phyloP scores from a whole-genome alignment of 2,329 filamentous ascomycete genomes.

The Coleophoma eucalyptorum region DNA sequence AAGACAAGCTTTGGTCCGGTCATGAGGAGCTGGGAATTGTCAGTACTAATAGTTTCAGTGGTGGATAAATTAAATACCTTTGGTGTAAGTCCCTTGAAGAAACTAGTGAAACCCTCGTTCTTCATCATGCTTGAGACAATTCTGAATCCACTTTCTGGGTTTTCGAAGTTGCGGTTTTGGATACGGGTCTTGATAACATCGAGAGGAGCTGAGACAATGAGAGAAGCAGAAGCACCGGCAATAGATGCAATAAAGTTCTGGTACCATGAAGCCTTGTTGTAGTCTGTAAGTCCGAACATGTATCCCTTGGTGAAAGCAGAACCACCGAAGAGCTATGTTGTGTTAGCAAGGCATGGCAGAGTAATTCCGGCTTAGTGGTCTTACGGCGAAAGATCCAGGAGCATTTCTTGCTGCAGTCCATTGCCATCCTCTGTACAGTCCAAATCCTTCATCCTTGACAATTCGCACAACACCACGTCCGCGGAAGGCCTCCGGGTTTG shows the following conservation, averaged over 20 bases:
- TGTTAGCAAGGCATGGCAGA: slow-evolving; percentile 11
- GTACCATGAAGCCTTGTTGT: slow-evolving; percentile 90
- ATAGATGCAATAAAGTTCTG: slow-evolving; percentile 98
- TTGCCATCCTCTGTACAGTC: slow-evolving; percentile 91
- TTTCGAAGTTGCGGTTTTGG: slow-evolving; percentile 98
- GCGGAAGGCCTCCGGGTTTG: slow-evolving; percentile 96
- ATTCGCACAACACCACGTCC: slow-evolving; percentile 89
- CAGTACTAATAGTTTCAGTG: slow-evolving; percentile 1
- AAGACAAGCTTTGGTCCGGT: slow-evolving; percentile 98
- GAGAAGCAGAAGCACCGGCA: slow-evolving; percentile 88
- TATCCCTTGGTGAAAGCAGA: slow-evolving; percentile 98
- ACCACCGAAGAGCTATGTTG: slow-evolving; percentile 80
- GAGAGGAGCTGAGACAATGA: slow-evolving; percentile 91
- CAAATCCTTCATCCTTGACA: slow-evolving; percentile 89
- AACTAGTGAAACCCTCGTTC: slow-evolving; percentile 79
- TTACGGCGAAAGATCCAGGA: slow-evolving; percentile 90
- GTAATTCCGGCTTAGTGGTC: slow-evolving; percentile 29
- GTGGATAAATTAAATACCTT: slow-evolving; percentile 52
- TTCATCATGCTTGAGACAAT: slow-evolving; percentile 91
- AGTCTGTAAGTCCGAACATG: slow-evolving; percentile 82
- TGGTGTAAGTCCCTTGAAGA: slow-evolving; percentile 97
- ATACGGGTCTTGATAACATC: slow-evolving; percentile 99
- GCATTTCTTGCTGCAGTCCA: slow-evolving; percentile 98
- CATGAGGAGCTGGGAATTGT: slow-evolving; percentile 73
- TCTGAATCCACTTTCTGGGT: slow-evolving; percentile 89